Percentiles rank a stretch among this genome's conserved stretches.
These are phyloP conservation scores for Gossypium australe DNA, from an alignment of 345 rosid species.

Conservation along the genomic window DNA sequence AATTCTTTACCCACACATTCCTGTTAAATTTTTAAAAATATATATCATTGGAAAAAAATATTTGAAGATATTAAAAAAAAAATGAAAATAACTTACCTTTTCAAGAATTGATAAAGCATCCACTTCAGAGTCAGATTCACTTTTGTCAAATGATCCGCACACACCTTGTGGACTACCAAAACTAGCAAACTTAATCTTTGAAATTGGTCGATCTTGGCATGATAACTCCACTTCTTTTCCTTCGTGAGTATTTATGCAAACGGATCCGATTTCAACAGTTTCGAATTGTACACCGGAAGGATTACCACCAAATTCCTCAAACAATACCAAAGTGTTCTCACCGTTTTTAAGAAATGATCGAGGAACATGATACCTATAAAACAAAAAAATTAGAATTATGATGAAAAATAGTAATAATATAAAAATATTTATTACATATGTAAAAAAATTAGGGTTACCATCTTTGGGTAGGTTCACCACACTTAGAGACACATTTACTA, in stretches of 20 bases:
- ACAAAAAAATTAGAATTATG: neutral
- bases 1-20: constrained; percentile 44
- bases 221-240: constrained; percentile 40
- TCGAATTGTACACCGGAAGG: constrained; percentile 30
- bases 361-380: constrained; percentile 48
- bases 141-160: constrained; percentile 42
- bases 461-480: constrained; percentile 39
- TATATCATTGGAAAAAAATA: neutral
- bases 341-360: constrained; percentile 32
- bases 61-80: too few species aligned
- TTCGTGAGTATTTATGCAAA: constrained; percentile 36
- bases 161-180: constrained; percentile 26
- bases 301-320: constrained; percentile 64
- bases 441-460: constrained; percentile 23
- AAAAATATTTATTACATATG: neutral
- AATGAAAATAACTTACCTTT: too few species aligned
- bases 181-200: constrained; percentile 24
- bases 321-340: constrained; percentile 41
- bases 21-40: neutral
- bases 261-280: constrained; percentile 25
- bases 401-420: neutral
- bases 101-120: constrained; percentile 13
- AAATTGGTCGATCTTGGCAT: constrained; percentile 32
- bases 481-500: constrained; percentile 17
- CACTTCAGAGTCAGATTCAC: constrained; percentile 23